Base-by-base conservation (phyloP, 2,329 filamentous ascomycete species). In the Aspergillus tubingensis region DNA sequence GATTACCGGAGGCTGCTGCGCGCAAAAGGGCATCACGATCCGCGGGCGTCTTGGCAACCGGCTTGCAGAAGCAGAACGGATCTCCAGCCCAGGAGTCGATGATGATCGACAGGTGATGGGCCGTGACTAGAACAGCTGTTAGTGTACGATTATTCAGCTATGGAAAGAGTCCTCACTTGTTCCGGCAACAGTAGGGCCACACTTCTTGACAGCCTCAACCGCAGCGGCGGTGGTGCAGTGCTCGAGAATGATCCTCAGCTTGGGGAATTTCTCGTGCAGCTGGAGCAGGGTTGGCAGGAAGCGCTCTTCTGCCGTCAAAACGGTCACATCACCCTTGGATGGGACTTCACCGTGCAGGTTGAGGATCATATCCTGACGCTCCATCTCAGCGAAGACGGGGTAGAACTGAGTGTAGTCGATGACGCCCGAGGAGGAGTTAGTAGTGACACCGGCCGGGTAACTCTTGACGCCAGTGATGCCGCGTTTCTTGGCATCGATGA, bases 191-290 rank as follows among this genome's bases (percentile, higher is more conserved):
- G 85, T 90, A 17, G 88, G 85, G 0, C 92, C 91, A 70, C 92
- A 96, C 13, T 85, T 81, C 65, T 85, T 83, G 38, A 97, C 93
- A 0, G 91, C 88, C 64, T 90, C 86, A 4, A 96, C 82, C 0
- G 92, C 93, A 0, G 90, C 91, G 1, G 87, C 88, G 1, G 92
- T 96, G 10, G 92, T 93, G 81, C 91, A 96, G 79, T 97, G 93
- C 80, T 97, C 91, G 50, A 95, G 76, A 44, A 91, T 75, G 44
- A 79, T 79, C 15, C 76, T 74, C 43, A 79, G 70, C 55, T 76
- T 76, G 21, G 94, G 93, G 75, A 96, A 97, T 25, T 82, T 82
- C 21, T 83, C 77, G 70, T 96, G 91, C 2, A 98, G 84, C 17
- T 85, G 83, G 64, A 85, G 81, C 36, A 97, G 82, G 0, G 89